Base-by-base conservation (phyloP, 768 basidiomycete species). In the Kwoniella europaea region DNA sequence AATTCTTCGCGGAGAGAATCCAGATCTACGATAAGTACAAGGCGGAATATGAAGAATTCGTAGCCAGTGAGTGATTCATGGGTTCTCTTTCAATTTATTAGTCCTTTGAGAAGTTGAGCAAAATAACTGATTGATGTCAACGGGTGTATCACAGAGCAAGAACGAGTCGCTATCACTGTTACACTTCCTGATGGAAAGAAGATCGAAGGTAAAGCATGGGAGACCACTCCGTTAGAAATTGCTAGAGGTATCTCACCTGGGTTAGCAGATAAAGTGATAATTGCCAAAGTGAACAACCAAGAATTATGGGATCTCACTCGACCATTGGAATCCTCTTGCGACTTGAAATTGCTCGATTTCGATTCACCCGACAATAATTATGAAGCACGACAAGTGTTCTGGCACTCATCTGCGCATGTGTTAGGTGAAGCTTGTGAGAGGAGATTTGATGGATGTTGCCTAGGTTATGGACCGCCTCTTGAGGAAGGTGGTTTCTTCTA, bases 401-500 rank as follows among this genome's bases (percentile, higher is more conserved):
- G 97, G 97, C 97, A 98, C 83, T 98, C 97, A 18, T 98, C 95
- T 27, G 97, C 97, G 0, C 97, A 98, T 84, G 94, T 98, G 67
- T 88, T 99, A 18, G 97, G 97, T 56, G 97, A 99, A 85, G 92
- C 96, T 65, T 89, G 94, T 53, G 97, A 99, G 85, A 88, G 92
- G 64, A 94, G 97, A 82, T 96, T 78, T 50, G 81, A 98, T 82
- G 96, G 95, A 52, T 97, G 94, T 83, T 94, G 97, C 86, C 87
- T 99, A 15, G 97, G 95, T 79, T 90, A 97, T 71, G 97, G 97
- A 3, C 97, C 97, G 16, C 97, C 97, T 24, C 94, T 94, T 2
- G 93, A 96, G 35, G 94, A 98, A 65, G 82, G 82, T 7, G 97
- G 97, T 22, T 99, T 99, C 88, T 99, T 97, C 87, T 99, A 99